Base-by-base conservation (phyloP, 2,329 filamentous ascomycete species). In the Hirsutella minnesotensis region DNA sequence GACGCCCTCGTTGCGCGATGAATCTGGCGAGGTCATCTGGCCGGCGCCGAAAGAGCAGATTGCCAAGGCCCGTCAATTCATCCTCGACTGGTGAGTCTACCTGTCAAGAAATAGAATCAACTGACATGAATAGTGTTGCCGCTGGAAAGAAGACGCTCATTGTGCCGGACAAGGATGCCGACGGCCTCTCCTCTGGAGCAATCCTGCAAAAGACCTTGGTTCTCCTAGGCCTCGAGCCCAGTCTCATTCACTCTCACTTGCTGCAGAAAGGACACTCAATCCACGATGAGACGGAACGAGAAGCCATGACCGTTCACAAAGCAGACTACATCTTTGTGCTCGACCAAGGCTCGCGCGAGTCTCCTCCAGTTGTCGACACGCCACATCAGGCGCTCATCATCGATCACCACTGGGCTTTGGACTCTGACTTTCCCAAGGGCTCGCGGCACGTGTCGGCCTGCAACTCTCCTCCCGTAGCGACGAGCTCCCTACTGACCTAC, bases 111-210 rank as follows among this genome's bases (percentile, higher is more conserved):
- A 4, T 12, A 4, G 9, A 31, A 12, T 10, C 10, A 9, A 22
- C 22, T n/a, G 18, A 7, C 20, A 13, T 7, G 21, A 40, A 10
- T 47, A 80, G 77, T 56, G 76, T 69, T 16, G 51, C 61, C 15
- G 60, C 72, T 10, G 59, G 67, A 9, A 66, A 74, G 44, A 65
- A 61, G 30, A 74, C 72, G 1, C 57, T 83, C 16, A 76, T 85
- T 13, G 67, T 83, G 0, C 81, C 81, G 0, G 80, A 84, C 53
- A 83, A 83, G 52, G 79, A 83, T 50, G 78, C 78, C 3, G 80
- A 84, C 56, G 81, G 80, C 0, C 62, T 85, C 3, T 73, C 73
- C 2, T 75, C 79, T 2, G 81, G 80, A 1, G 72, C 73, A 1
- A 83, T 83, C 24, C 55, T 84, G 2, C 65, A 75, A 71, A 27